Conservation (phyloP, 2,329 filamentous ascomycete genomes). For the Fusarium newnesense region DNA sequence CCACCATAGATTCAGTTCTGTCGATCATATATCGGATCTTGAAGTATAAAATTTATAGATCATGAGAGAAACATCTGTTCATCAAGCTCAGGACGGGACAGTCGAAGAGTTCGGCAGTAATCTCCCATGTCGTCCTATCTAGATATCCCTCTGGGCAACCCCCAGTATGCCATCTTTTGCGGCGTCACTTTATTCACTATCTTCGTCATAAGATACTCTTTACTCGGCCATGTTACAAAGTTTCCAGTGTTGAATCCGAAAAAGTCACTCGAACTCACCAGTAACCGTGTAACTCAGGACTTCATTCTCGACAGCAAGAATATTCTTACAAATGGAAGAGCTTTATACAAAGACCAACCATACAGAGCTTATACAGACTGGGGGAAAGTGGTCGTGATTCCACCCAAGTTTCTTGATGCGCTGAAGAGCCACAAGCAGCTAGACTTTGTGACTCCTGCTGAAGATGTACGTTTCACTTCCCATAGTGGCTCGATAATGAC, state of each 20-base stretch:
- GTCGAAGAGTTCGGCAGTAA: neutral
- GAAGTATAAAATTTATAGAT: neutral
- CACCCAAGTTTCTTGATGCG: neutral
- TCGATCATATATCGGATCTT: neutral
- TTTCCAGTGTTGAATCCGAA: slow-evolving; percentile 6
- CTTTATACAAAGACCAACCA: neutral
- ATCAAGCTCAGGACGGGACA: neutral
- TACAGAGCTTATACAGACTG: slow-evolving; percentile 5
- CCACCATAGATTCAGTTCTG: neutral
- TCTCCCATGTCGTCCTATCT: neutral
- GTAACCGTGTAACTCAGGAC: neutral
- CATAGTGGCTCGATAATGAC: rapidly evolving
- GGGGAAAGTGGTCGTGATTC: neutral
- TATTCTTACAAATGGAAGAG: neutral
- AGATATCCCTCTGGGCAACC: neutral
- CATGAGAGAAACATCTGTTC: neutral
- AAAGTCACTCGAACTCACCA: neutral
- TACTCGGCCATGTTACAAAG: neutral
- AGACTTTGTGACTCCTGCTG: neutral
- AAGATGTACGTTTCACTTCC: neutral
- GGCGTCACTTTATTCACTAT: neutral
- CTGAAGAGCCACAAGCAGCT: neutral
- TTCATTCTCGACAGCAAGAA: neutral
- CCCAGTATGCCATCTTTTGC: slow-evolving; percentile 7
- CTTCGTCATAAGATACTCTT: neutral